Conservation (phyloP, 2,329 filamentous ascomycete species). For the Talaromyces funiculosus region DNA sequence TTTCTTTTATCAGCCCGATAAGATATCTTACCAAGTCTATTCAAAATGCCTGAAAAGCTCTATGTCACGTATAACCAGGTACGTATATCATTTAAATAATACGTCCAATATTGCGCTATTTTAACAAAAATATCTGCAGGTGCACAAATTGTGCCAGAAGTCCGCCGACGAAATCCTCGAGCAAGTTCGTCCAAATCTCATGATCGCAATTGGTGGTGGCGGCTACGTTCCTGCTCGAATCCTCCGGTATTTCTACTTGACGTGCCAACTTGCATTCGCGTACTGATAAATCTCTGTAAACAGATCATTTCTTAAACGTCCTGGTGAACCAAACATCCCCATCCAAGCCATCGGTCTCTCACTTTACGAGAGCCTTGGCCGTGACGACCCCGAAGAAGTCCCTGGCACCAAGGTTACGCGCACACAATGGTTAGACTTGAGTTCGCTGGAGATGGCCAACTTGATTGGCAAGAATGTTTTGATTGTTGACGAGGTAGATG, state of each 20-base stretch:
- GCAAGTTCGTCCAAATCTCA: constrained; percentile 86
- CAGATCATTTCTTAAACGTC: constrained; percentile 84
- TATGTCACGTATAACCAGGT: constrained; percentile 93
- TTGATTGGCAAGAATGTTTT: constrained; percentile 85
- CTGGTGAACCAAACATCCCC: constrained; percentile 85
- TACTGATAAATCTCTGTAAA: background rate
- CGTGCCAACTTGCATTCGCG: background rate
- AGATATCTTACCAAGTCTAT: background rate
- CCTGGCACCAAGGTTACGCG: constrained; percentile 92
- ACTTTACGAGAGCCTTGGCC: constrained; percentile 79
- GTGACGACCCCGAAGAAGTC: constrained; percentile 61
- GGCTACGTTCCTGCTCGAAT: constrained; percentile 97
- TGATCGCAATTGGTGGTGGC: constrained; percentile 96
- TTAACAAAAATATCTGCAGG: constrained; percentile 47
- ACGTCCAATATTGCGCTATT: background rate
- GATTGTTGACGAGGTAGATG: constrained; percentile 93
- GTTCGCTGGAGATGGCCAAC: constrained; percentile 77
- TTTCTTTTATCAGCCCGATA: background rate
- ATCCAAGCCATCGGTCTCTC: constrained; percentile 99
- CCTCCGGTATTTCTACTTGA: constrained; percentile 55
- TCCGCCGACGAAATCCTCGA: constrained; percentile 74
- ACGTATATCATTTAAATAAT: too few relatives aligned
- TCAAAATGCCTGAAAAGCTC: constrained; percentile 72
- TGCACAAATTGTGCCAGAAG: constrained; percentile 94
- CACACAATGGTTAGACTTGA: constrained; percentile 96